Conservation (phyloP, 306 rosid genomes). For the Biancaea sappan region DNA sequence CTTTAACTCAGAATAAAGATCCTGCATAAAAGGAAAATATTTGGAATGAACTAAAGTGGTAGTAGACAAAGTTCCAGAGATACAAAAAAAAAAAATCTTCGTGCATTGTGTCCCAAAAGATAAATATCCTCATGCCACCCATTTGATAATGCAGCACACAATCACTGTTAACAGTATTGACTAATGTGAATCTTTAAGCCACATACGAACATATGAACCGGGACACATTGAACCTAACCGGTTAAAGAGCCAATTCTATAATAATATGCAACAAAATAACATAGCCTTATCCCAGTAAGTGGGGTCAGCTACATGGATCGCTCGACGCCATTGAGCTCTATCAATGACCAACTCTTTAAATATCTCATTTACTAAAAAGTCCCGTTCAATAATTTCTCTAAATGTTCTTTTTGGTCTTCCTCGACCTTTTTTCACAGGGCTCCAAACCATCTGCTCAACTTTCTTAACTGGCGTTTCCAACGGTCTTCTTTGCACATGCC, state of each 20-base stretch:
- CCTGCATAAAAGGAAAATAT: conserved; percentile 51
- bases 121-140: neutral
- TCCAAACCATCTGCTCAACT: no score
- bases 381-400: no score
- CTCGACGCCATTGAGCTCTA: no score
- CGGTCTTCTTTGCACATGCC: no score
- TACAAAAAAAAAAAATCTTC: neutral
- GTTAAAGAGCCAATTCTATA: neutral
- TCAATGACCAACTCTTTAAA: no score
- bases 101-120: neutral
- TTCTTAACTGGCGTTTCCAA: no score
- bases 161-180: neutral
- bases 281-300: no score
- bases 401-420: no score
- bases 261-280: no score
- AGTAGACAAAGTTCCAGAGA: neutral
- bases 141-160: neutral
- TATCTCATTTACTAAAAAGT: no score
- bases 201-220: neutral
- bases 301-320: no score
- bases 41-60: conserved; percentile 1
- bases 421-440: no score
- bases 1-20: conserved; percentile 74
- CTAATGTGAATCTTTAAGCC: neutral
- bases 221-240: neutral